Conservation (phyloP, 495 filamentous ascomycete species). For the Xylaria cubensis region DNA sequence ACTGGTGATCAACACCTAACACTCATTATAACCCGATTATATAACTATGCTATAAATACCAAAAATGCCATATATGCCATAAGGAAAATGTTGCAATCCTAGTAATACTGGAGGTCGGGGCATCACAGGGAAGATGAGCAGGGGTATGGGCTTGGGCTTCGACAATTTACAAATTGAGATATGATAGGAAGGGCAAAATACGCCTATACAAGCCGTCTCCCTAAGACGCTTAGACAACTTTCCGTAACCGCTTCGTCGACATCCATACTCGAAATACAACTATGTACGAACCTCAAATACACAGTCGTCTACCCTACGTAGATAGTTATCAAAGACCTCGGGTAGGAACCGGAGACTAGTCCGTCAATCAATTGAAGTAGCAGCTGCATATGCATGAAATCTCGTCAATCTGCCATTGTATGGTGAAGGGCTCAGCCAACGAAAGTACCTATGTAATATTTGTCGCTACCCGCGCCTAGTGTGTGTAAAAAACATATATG, state of each 20-base stretch:
- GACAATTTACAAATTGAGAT: background rate
- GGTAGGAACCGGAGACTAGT: background rate
- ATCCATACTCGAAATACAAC: background rate
- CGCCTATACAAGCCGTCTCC: background rate
- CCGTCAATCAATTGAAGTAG: background rate
- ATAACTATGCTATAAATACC: background rate
- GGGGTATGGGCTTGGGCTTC: conserved; percentile 14
- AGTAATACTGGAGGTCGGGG: background rate
- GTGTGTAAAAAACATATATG: background rate
- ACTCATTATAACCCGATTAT: background rate
- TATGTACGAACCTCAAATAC: background rate
- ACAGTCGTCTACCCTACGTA: background rate
- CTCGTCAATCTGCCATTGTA: background rate
- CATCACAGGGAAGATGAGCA: background rate
- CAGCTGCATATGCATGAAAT: conserved; percentile 10
- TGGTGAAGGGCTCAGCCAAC: background rate
- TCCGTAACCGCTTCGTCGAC: background rate
- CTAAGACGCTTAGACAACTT: background rate
- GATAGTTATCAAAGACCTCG: background rate
- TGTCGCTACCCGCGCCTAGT: background rate
- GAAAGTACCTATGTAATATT: background rate
- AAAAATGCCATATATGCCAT: background rate
- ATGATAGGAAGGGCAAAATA: background rate
- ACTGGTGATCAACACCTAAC: background rate
- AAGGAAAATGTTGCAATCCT: background rate